These are phyloP conservation scores for Tilletia walkeri DNA, from an alignment of 1,284 basidiomycete genomes.

Conservation along the genomic window DNA sequence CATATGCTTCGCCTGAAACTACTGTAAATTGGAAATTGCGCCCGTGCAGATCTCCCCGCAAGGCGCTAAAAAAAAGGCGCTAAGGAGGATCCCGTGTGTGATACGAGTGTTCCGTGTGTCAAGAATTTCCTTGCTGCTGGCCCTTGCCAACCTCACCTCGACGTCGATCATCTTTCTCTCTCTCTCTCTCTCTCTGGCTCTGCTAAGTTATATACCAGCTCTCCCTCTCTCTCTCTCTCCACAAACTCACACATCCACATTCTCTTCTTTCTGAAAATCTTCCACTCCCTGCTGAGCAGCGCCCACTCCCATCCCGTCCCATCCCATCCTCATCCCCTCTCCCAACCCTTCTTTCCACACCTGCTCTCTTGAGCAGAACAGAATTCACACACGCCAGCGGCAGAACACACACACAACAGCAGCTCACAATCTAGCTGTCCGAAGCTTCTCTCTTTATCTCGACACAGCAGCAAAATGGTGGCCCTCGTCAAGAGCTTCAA, in stretches of 20 bases:
- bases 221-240: too few species aligned
- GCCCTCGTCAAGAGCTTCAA: conserved; percentile 6
- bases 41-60: too few species aligned
- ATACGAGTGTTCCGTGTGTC: too few species aligned
- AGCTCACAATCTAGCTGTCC: background rate
- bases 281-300: too few species aligned
- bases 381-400: background rate
- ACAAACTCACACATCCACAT: background rate
- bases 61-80: too few species aligned
- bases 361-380: background rate
- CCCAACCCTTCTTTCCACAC: background rate
- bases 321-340: background rate
- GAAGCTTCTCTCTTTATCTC: background rate
- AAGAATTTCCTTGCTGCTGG: too few species aligned
- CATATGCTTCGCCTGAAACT: too few species aligned
- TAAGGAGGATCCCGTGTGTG: too few species aligned
- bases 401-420: background rate
- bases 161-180: background rate
- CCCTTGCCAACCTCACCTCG: background rate
- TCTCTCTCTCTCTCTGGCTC: background rate
- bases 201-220: too few species aligned
- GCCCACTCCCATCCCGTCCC: too few species aligned
- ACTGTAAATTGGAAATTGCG: too few species aligned
- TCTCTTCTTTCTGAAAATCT: background rate
- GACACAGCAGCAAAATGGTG: background rate